Evolutionary conservation across 805 yeast species (phyloP), one percentile per base, ranked within the genome.

Genomic region (Yamadazyma kitorensis): DNA sequence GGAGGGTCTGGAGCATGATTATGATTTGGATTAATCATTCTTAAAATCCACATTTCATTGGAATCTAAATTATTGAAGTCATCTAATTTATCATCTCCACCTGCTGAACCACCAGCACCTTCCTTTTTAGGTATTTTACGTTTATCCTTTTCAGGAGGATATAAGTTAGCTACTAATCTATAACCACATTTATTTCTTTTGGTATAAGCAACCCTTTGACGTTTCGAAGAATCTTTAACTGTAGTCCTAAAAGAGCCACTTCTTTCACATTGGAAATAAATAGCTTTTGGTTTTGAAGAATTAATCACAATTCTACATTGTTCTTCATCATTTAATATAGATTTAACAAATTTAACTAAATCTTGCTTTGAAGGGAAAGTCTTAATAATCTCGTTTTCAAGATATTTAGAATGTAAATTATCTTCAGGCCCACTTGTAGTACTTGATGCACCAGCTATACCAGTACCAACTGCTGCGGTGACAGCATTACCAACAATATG

Each of bases 201-300:
- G 37, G 72, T 67, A 54, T 66, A 68, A 10, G 72, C 74, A 9
- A 66, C 70, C 45, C 74, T 48, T 43, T 68, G 72, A 51, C 74
- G 52, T 52, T 67, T 66, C 31, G 64, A 45, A 16, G 68, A 55
- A 33, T 65, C 72, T 49, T 68, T 67, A 34, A 68, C 74, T 3
- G 74, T 68, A 25, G 74, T 68, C 51, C 74, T 54, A 41, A 66
- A 68, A 21, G 60, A 54, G 2, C 74, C 74, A 5, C 68, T 60
- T 29, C 71, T 47, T 46, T 68, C 74, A 46, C 48, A 68, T 49
- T 65, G 71, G 52, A 67, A 68, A 51, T 68, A 68, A 15, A 68
- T 69, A 5, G 74, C 74, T 49, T 68, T 66, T 15, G 72, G 72
- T 51, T 68, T 68, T 17, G 71, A 64, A 18, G 70, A 63, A 49